These are phyloP conservation scores for Magnaporthales sp. DNA, from an alignment of 2,329 filamentous ascomycete genomes.

Conservation along the genomic window DNA sequence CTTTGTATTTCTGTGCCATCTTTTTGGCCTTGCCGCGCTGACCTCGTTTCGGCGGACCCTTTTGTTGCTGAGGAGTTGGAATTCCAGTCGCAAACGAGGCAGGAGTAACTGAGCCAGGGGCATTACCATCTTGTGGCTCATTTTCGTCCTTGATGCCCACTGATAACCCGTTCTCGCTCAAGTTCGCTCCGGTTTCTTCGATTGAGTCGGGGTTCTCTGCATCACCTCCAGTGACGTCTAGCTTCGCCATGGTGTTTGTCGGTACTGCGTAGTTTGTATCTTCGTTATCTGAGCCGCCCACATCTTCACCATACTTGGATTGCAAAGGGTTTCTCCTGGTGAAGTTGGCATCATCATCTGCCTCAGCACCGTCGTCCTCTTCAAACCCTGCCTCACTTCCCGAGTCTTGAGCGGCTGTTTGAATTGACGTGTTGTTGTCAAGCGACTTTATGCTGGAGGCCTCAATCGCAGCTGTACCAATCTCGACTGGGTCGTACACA, in stretches of 20 bases:
- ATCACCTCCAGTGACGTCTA: constrained; percentile 7
- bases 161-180: background rate
- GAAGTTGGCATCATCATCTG: constrained; percentile 17
- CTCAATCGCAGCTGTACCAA: constrained; percentile 7
- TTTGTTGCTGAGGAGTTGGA: constrained; percentile 30
- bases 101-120: constrained; percentile 6
- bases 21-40: constrained; percentile 81
- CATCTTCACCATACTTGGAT: constrained; percentile 9
- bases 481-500: constrained; percentile 17
- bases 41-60: constrained; percentile 53
- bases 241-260: constrained; percentile 14
- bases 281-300: constrained; percentile 13
- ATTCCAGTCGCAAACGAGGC: constrained; percentile 7
- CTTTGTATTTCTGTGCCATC: constrained; percentile 78
- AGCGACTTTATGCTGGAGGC: constrained; percentile 9
- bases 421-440: constrained; percentile 8
- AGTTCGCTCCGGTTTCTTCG: background rate
- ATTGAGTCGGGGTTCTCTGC: background rate
- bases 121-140: constrained; percentile 16
- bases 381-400: no score
- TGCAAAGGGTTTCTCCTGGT: constrained; percentile 29
- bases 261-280: constrained; percentile 10
- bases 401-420: constrained; percentile 14
- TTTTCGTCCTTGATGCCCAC: constrained; percentile 2
- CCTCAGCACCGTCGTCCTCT: constrained; percentile 6